A percentile compares a stretch with the other conserved stretches of the same genome.
phyloP scores from a whole-genome alignment of 83 land plant species.

The Thuja plicata region DNA sequence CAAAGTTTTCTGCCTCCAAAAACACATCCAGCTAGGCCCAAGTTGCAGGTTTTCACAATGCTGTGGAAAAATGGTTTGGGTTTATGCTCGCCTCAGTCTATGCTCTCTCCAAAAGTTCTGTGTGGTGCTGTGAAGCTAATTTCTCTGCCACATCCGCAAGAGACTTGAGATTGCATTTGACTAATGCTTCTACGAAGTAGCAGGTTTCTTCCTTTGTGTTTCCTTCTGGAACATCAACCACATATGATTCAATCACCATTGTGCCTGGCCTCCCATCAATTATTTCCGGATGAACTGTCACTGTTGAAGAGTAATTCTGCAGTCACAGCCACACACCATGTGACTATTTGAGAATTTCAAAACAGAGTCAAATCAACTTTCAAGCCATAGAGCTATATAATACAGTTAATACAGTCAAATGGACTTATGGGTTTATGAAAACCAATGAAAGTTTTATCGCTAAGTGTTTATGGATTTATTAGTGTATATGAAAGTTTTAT shows the following conservation, averaged over 20 bases:
- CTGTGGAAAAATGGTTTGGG: not conserved
- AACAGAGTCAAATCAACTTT: not conserved
- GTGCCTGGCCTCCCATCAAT: slow-evolving; percentile 75
- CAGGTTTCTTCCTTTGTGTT: slow-evolving; percentile 86
- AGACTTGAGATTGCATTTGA: slow-evolving; percentile 81
- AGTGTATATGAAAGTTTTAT: not conserved
- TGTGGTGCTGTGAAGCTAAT: slow-evolving; percentile 50
- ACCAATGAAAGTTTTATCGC: not conserved
- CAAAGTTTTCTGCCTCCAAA: not conserved
- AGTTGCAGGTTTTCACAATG: not conserved
- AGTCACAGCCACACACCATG: not conserved
- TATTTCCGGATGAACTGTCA: slow-evolving; percentile 60
- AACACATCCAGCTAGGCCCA: not conserved
- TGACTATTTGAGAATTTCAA: not conserved
- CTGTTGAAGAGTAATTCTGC: slow-evolving; percentile 74
- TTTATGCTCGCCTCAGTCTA: not conserved
- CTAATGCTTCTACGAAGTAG: slow-evolving; percentile 65
- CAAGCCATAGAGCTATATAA: not conserved
- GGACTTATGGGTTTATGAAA: not conserved
- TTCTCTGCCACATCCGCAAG: slow-evolving; percentile 66
- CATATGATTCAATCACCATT: slow-evolving; percentile 65
- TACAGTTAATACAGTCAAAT: not conserved
- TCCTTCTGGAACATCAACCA: slow-evolving; percentile 73
- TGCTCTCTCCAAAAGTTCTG: slow-evolving; percentile 28
- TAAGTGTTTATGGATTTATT: too few relatives aligned